A percentile compares a stretch with the other conserved stretches of the same genome.
These are phyloP conservation scores for Fusarium pseudonygamai DNA, from an alignment of 2,329 filamentous ascomycete species.

Conservation along the genomic window DNA sequence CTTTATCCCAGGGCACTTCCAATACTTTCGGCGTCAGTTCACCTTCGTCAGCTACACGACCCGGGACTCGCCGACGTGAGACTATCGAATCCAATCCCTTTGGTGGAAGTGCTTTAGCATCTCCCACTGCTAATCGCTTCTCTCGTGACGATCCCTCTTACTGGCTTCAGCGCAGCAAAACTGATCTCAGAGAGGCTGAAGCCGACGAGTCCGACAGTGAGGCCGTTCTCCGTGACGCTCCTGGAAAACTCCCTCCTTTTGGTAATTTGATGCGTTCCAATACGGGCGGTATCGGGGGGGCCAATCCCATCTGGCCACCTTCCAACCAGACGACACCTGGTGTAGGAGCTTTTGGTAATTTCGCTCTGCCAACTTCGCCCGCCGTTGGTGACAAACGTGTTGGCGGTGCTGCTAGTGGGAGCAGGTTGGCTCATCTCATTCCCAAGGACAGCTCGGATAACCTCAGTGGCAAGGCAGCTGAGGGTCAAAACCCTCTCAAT, in stretches of 20 bases:
- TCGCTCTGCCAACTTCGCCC: slow-evolving; percentile 71
- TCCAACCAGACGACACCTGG: slow-evolving; percentile 69
- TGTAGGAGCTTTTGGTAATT: slow-evolving; percentile 87
- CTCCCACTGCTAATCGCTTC: slow-evolving; percentile 69
- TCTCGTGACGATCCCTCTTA: slow-evolving; percentile 69
- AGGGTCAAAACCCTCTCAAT: slow-evolving; percentile 54
- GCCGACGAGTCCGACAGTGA: slow-evolving; percentile 60
- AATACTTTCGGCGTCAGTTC: slow-evolving; percentile 76
- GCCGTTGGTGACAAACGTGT: slow-evolving; percentile 77
- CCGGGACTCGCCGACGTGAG: slow-evolving; percentile 82
- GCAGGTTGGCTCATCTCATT: slow-evolving; percentile 86
- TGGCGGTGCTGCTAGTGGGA: slow-evolving; percentile 76
- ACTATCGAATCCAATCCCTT: slow-evolving; percentile 76
- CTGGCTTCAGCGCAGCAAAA: slow-evolving; percentile 65
- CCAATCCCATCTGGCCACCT: slow-evolving; percentile 55
- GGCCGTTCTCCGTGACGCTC: slow-evolving; percentile 42
- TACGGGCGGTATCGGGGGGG: slow-evolving; percentile 58
- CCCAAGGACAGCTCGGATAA: slow-evolving; percentile 80
- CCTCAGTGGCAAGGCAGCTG: slow-evolving; percentile 60
- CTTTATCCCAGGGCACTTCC: slow-evolving; percentile 76
- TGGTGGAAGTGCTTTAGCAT: slow-evolving; percentile 62
- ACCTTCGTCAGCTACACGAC: slow-evolving; percentile 75
- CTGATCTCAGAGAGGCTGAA: slow-evolving; percentile 65
- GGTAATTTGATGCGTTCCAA: slow-evolving; percentile 63
- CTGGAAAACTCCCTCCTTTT: slow-evolving; percentile 51